Evolutionary conservation across 2,329 filamentous ascomycete species (phyloP), one percentile per base, ranked within the genome.

Genomic region (Fusarium brevicatenulatum): DNA sequence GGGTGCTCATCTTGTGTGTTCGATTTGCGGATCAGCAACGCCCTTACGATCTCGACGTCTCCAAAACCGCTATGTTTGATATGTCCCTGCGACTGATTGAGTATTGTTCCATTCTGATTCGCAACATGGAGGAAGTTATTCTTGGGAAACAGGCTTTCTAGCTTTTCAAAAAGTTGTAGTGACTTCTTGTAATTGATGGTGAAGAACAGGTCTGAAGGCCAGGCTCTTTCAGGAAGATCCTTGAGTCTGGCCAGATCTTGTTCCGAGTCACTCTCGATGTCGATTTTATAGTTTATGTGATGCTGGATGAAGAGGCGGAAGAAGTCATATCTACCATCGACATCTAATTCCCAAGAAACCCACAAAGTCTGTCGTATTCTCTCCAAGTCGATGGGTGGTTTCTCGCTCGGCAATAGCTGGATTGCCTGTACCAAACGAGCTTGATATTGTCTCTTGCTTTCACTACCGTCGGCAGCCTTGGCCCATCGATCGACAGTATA

Each of bases 281-380:
- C 77, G 10, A 79, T 23, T 8, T 28, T 28, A 34, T 74, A 76
- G 5, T 54, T 49, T 18, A 50, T 61, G 12, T 63, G 34, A n/a
- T 79, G 57, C 18, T 64, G 47, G 21, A 80, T 23, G 5, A 78
- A 40, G 3, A 79, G 64, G 1, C 73, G 73, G 9, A 80, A 68
- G 7, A 80, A 50, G 1, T 73, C 66, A 28, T 79, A 80, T 36
- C 43, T 75, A 11, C 44, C 52, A 23, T 59, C 42, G 2, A 15
- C 5, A 10, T 34, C 46, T 18, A 65, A 30, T 16, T 57, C 58
- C 32, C n/a, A n/a, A 6, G 47, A 34, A 30, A 43, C 15, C 28
- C 37, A 5, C 18, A 72, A 18, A 7, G 37, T 47, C 10, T 52
- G 9, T 8, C 43, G 40, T 6, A 74, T 28, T 2, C 15, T 15